Conservation (phyloP, 2,329 filamentous ascomycete species). For the Aspergillus tubingensis region DNA sequence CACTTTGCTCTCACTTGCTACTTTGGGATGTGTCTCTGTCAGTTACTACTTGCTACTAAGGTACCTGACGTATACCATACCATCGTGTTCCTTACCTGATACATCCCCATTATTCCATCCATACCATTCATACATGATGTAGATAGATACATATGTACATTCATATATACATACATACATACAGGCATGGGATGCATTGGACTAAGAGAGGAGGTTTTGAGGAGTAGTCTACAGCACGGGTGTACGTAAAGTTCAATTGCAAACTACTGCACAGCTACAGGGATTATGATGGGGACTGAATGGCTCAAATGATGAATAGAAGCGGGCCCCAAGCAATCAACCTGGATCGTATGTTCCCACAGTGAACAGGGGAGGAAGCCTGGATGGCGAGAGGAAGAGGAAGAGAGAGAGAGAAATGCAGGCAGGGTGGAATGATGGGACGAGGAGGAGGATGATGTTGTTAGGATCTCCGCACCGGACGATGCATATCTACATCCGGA, state of each 20-base stretch:
- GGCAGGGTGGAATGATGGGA: constrained; percentile 5
- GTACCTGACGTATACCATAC: constrained; percentile 1
- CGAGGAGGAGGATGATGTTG: constrained; percentile 11
- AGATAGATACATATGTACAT: not conserved
- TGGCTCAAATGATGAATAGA: not conserved
- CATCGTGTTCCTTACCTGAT: not conserved
- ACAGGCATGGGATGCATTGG: no score
- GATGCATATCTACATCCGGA: not conserved
- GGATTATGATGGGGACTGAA: not conserved
- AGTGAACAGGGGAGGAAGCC: not conserved
- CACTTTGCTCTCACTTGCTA: not conserved
- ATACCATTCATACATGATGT: not conserved
- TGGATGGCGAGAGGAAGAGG: not conserved
- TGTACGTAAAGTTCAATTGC: not conserved
- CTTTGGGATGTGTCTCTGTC: no score
- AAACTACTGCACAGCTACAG: not conserved
- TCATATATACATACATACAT: not conserved
- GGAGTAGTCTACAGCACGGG: no score
- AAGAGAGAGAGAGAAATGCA: not conserved
- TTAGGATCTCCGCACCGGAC: constrained; percentile 14
- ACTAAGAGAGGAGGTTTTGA: no score
- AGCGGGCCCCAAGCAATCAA: not conserved
- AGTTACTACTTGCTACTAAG: not conserved
- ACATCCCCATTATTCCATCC: no score
- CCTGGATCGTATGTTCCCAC: not conserved